These are phyloP conservation scores for Thalassiosira ordinaria DNA, from an alignment of 352 stramenopile species.

Conservation along the genomic window DNA sequence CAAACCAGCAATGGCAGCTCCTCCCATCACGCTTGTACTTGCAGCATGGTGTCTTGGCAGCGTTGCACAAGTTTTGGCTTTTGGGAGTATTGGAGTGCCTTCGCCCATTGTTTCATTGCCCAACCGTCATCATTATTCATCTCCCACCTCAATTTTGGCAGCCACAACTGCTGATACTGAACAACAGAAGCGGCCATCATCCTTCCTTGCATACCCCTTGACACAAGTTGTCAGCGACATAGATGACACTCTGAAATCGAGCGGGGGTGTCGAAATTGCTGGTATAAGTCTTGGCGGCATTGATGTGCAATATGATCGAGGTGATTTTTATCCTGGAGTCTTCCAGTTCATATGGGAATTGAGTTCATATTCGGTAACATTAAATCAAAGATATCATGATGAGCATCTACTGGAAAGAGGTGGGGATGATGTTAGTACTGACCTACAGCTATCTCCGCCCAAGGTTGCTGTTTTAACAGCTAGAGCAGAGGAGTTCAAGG, in stretches of 20 bases:
- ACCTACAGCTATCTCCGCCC: constrained; percentile 58
- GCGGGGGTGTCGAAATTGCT: constrained; percentile 58
- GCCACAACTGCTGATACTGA: neutral
- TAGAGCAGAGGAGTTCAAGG: constrained; percentile 87
- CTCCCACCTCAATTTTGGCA: neutral
- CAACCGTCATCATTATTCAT: neutral
- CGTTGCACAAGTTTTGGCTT: constrained; percentile 4
- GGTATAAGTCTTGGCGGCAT: constrained; percentile 85
- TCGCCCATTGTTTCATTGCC: neutral
- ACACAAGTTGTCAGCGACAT: constrained; percentile 88
- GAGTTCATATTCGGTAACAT: constrained; percentile 50
- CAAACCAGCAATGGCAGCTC: neutral
- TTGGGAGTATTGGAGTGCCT: constrained; percentile 18
- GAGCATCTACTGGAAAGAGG: constrained; percentile 34
- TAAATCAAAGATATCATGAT: constrained; percentile 49
- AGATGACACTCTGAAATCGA: constrained; percentile 88
- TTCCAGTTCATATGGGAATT: constrained; percentile 88
- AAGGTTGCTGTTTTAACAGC: constrained; percentile 87
- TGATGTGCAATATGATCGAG: constrained; percentile 87
- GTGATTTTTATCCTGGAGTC: constrained; percentile 88
- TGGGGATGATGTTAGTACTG: neutral
- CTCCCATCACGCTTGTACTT: constrained; percentile 6
- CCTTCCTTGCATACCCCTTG: constrained; percentile 53
- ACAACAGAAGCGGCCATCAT: neutral
- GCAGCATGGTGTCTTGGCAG: constrained; percentile 6